phyloP scores from a whole-genome alignment of 139 green algal species.

The Axilococcus clingmanii region DNA sequence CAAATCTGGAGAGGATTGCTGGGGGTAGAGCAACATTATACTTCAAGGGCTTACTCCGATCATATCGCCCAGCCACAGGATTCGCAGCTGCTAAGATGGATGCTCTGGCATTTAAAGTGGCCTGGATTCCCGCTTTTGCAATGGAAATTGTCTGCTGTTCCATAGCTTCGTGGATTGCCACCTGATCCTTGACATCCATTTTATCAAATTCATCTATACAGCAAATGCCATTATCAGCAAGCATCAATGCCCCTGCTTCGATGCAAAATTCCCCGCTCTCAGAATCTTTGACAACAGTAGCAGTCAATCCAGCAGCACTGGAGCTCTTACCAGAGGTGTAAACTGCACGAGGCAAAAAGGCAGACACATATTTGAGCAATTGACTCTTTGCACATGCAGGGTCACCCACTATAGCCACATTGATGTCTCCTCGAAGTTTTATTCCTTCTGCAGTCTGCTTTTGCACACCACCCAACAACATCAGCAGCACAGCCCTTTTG shows the following conservation, averaged over 20 bases:
- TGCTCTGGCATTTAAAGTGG: conserved; percentile 90
- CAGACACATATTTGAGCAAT: conserved; percentile 82
- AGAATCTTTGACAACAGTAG: conserved; percentile 84
- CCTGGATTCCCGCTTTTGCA: conserved; percentile 93
- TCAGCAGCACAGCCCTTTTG: conserved; percentile 86
- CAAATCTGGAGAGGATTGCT: conserved; percentile 87
- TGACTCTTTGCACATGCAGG: conserved; percentile 91
- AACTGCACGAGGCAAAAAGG: conserved; percentile 81
- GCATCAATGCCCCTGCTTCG: conserved; percentile 96
- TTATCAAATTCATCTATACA: conserved; percentile 98
- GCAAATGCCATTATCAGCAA: conserved; percentile 93
- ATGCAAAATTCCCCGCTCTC: conserved; percentile 94
- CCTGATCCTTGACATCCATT: conserved; percentile 90
- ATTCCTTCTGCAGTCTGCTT: conserved; percentile 82
- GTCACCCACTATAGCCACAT: conserved; percentile 96
- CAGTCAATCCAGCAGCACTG: conserved; percentile 91
- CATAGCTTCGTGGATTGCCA: conserved; percentile 94
- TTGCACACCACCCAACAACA: conserved; percentile 86
- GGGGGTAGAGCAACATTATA: conserved; percentile 82
- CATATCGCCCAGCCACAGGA: conserved; percentile 84
- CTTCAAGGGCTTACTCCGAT: conserved; percentile 79
- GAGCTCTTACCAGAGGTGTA: conserved; percentile 97
- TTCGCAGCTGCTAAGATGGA: conserved; percentile 95
- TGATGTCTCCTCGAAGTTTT: conserved; percentile 95
- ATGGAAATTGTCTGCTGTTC: conserved; percentile 99